Base-by-base conservation (phyloP, 2,329 filamentous ascomycete genomes). In the Plenodomus biglobosus region DNA sequence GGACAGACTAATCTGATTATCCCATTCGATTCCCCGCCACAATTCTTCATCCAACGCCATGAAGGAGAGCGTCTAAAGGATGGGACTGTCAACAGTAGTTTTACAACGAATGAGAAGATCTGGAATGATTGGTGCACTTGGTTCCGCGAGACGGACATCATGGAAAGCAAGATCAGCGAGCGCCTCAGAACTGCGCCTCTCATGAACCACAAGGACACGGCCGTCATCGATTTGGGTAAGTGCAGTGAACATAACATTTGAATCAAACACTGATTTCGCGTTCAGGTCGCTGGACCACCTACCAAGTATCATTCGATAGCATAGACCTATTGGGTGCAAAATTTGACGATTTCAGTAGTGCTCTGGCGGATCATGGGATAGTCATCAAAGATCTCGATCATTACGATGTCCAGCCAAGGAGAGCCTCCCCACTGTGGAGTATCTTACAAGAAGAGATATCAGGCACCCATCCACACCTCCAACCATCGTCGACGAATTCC, bases 351-450 rank as follows among this genome's bases (percentile, higher is more conserved):
- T 73, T 87, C 17, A 72, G 77, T 3, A 65, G 73, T 8, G 81
- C 81, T 1, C 75, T 96, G 1, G 74, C 76, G 10, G 88, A 95
- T 54, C 87, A 87, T 73, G 95, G 95, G 50, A 78, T 96, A 40
- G 64, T 73, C 0, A 73, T 86, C 15, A 63, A 77, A 24, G 48
- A 72, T 16, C 62, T 69, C 17, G 62, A 71, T 8, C 59, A 70
- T 1, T 81, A 88, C 46, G 60, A 59, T 1, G 64, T 77, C 20
- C 64, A 65, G 19, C 20, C 48, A 1, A 54, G 52, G 21, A 21
- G 24, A 1, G 21, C 46, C 1, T 48, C 59, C 46, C 42, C 54
- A 18, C 49, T 72, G 5, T 64, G 58, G 53, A 51, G 49, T 2
- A 43, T 70, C 1, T 44, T 73, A 15, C 61, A 67, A 27, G 66